Base-by-base conservation (phyloP, 164 flowering plant genomes). In the Amborella trichopoda region DNA sequence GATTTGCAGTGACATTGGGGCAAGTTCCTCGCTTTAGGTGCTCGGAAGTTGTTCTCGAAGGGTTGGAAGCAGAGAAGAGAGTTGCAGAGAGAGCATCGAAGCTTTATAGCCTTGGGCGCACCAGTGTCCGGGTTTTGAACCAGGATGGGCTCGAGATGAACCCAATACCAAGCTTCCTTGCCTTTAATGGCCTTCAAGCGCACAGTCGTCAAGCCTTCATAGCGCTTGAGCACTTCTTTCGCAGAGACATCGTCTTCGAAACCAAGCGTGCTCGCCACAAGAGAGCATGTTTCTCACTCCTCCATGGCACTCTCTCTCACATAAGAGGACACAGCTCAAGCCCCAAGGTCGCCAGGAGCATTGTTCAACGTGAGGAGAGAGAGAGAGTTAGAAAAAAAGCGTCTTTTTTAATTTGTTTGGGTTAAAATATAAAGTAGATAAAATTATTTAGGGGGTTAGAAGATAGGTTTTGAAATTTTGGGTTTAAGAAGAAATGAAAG, bases 81-180 rank as follows among this genome's bases (percentile, higher is more conserved):
- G 49, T 78, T 82, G 64, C 97, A 90, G 9, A 85, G 61, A 16
- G 75, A 66, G 54, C 97, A 90, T 20, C 81, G 58, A 46, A 90
- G 86, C 71, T 90, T 90, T 12, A 90, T 94, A 2, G 95, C 91
- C 44, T 81, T 82, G 37, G 95, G 70, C 2, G 78, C 49, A 0
- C 83, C 84, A 0, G 88, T 74, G 23, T 90, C 97, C 23, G 74
- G 26, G 73, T 70, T 71, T 50, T 66, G 77, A 6, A 86, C 72
- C 37, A 90, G 62, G 25, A 90, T 58, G 1, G 95, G 97, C 55
- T 90, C 97, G 8, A 90, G 66, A 69, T 90, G 91, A 2, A 78
- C 75, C 97, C 97, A 90, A 48, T 90, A 90, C 95, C 95, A 90
- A 10, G 97, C 97, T n/a, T 95, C 97, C 57, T 90, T 90, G 3